Evolutionary conservation across 345 rosid species (phyloP).

Genomic region (Linum tenue): DNA sequence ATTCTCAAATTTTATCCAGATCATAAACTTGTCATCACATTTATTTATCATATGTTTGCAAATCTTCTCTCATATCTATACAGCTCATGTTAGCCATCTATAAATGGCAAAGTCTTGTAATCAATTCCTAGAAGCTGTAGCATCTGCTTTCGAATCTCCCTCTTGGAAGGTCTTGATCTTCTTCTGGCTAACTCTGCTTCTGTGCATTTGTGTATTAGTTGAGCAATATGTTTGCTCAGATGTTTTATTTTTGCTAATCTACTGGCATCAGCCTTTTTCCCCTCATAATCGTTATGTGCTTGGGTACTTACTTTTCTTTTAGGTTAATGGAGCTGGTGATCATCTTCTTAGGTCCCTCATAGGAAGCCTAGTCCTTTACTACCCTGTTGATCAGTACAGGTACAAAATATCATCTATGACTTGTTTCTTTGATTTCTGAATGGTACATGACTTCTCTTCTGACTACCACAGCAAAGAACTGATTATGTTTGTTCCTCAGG

Average conservation of each 20-base stretch:
- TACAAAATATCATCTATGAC: constrained; percentile 23
- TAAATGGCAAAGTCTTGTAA: too few relatives aligned
- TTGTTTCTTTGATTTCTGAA: constrained; percentile 2
- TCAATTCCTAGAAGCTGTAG: constrained; percentile 45
- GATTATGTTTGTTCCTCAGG: constrained; percentile 36
- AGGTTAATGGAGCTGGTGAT: constrained; percentile 97
- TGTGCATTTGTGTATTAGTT: constrained; percentile 6
- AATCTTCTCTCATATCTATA: too few relatives aligned
- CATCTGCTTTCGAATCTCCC: constrained; percentile 79
- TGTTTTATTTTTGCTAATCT: not conserved
- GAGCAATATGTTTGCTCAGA: constrained; percentile 2
- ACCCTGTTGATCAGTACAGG: constrained; percentile 87
- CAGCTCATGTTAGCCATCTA: too few relatives aligned
- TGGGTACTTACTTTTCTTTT: constrained; percentile 13
- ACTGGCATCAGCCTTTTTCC: constrained; percentile 1
- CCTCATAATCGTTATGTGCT: constrained; percentile 1
- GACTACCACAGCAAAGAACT: constrained; percentile 1
- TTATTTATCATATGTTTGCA: too few relatives aligned
- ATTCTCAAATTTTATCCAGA: too few relatives aligned
- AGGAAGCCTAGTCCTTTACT: constrained; percentile 81
- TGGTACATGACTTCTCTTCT: constrained; percentile 3
- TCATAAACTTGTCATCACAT: too few relatives aligned
- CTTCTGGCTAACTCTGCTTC: constrained; percentile 9
- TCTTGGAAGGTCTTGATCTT: constrained; percentile 77
- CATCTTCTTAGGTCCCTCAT: constrained; percentile 86